phyloP scores from a whole-genome alignment of 495 filamentous ascomycete species.

The Penicillium mononematosum region DNA sequence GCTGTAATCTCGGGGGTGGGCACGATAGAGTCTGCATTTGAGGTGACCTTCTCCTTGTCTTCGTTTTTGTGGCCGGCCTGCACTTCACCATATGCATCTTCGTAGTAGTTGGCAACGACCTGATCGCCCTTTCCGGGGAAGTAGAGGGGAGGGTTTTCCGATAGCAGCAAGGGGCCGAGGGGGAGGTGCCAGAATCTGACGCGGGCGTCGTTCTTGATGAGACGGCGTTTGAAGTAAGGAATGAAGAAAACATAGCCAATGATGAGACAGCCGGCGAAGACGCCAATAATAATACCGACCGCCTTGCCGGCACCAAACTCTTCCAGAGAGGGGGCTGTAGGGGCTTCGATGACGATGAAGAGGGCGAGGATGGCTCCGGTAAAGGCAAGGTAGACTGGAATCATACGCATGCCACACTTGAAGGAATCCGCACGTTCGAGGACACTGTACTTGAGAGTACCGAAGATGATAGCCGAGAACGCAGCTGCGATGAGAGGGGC shows the following conservation, averaged over 20 bases:
- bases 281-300: constrained; percentile 57
- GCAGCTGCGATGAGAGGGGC: constrained; percentile 57
- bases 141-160: constrained; percentile 44
- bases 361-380: constrained; percentile 62
- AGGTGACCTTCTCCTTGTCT: constrained; percentile 7
- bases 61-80: constrained; percentile 21
- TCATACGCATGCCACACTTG: constrained; percentile 53
- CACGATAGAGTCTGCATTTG: constrained; percentile 58
- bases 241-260: constrained; percentile 58
- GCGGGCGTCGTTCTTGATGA: constrained; percentile 55
- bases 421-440: constrained; percentile 58
- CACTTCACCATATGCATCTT: constrained; percentile 33
- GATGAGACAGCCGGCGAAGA: constrained; percentile 53
- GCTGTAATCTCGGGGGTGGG: constrained; percentile 72
- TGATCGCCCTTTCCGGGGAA: constrained; percentile 46
- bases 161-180: constrained; percentile 54
- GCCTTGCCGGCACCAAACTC: constrained; percentile 51
- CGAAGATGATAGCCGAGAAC: constrained; percentile 64
- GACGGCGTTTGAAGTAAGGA: constrained; percentile 60
- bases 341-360: constrained; percentile 53
- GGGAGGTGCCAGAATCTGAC: constrained; percentile 58
- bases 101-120: constrained; percentile 52
- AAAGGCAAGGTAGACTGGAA: constrained; percentile 62
- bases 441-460: constrained; percentile 61
- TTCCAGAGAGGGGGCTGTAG: constrained; percentile 38